Evolutionary conservation across 2,329 filamentous ascomycete genomes (phyloP), one percentile per base, ranked within the genome.

Genomic region (Myriosclerotinia duriaeana): DNA sequence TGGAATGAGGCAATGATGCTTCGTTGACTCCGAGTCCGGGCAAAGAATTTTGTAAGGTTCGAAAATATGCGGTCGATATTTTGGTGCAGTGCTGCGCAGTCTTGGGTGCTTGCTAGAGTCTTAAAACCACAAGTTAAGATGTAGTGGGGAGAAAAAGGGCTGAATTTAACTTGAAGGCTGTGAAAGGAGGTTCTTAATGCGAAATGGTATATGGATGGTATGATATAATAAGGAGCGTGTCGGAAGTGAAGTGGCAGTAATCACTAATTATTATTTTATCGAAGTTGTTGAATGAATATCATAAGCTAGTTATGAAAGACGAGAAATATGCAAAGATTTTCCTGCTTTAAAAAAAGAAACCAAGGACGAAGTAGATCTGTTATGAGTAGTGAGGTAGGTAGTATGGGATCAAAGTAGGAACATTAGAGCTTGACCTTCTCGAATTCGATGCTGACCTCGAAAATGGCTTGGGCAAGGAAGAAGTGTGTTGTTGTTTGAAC

Each of bases 401-500:
- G 56, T 36, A 36, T 15, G 48, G 30, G 56, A 60, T 60, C 42
- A 60, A 34, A 48, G 42, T 48, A 60, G 56, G 30, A 60, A 60
- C 56, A 60, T 60, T 60, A 36, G 56, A 44, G 40, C 44, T 59
- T 48, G 26, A 46, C 52, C 14, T 48, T 64, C 62, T 64, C 62
- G 53, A 50, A 55, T 17, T 5, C 52, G 17, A 38, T 40, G 30
- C 58, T 60, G 58, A 50, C 42, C n/a, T 50, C 44, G 14, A 26
- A 48, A 42, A 55, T 38, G 12, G 42, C 30, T 64, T 56, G 50
- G 52, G 40, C 38, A 46, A 30, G 20, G 30, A 46, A 55, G 52
- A 56, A 48, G 52, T 15, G 40, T 56, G 62, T 56, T 60, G 58
- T 60, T 60, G 52, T 64, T 56, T 64, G 61, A 56, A 56, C 50